Conservation (phyloP, 2,329 filamentous ascomycete species). For the Ophiostoma quercus region DNA sequence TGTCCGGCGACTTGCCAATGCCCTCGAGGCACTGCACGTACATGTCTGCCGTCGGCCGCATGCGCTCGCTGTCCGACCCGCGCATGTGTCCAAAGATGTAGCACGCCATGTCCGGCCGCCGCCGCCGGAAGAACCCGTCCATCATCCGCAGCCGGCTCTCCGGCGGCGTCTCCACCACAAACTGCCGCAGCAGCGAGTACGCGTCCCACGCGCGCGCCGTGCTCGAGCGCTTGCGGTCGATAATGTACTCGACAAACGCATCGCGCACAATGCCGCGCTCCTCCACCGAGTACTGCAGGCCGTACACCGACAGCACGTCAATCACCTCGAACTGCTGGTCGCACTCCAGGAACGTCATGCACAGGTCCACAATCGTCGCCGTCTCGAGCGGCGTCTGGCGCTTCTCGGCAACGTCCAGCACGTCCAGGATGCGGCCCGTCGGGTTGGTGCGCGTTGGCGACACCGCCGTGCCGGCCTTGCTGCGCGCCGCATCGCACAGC, state of each 20-base stretch:
- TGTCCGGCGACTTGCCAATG: conserved; percentile 47
- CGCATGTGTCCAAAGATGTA: conserved; percentile 93
- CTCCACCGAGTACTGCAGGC: conserved; percentile 61
- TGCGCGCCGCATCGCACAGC: conserved; percentile 41
- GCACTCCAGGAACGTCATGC: conserved; percentile 65
- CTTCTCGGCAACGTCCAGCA: conserved; percentile 68
- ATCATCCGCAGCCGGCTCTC: conserved; percentile 66
- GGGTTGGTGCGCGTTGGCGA: conserved; percentile 34
- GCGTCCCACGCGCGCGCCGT: conserved; percentile 60
- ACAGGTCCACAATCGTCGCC: conserved; percentile 68
- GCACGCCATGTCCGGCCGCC: conserved; percentile 76
- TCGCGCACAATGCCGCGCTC: conserved; percentile 64
- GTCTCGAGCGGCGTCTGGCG: conserved; percentile 64
- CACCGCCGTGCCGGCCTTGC: conserved; percentile 5
- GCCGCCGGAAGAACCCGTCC: conserved; percentile 70
- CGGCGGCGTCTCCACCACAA: conserved; percentile 61
- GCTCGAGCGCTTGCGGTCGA: conserved; percentile 52
- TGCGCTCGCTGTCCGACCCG: conserved; percentile 57
- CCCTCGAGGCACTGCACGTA: conserved; percentile 77
- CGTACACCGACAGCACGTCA: conserved; percentile 73
- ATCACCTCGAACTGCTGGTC: conserved; percentile 75
- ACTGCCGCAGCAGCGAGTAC: conserved; percentile 61
- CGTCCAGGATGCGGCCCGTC: conserved; percentile 65
- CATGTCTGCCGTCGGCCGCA: conserved; percentile 64
- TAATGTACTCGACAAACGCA: conserved; percentile 62